A percentile compares a stretch with the other conserved stretches of the same genome.
These are phyloP conservation scores for Coix lacrymajobi DNA, from an alignment of 176 grass and related monocot genomes.

Conservation along the genomic window DNA sequence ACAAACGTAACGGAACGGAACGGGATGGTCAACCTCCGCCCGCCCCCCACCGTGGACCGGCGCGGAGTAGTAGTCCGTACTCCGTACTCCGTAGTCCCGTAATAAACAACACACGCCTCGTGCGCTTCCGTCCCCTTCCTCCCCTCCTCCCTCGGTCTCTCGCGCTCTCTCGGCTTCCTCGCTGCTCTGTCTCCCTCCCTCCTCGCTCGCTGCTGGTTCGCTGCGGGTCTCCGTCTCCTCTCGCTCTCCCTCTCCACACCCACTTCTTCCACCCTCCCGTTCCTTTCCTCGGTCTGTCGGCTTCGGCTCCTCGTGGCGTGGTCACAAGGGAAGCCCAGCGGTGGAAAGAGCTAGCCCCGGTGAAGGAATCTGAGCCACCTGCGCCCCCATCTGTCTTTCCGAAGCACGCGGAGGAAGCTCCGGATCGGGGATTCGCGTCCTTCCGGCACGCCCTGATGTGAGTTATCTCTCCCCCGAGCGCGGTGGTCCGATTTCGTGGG, in stretches of 20 bases:
- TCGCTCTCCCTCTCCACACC: not conserved
- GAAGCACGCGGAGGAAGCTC: not conserved
- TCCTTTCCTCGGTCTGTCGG: not conserved
- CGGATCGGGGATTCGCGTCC: not conserved
- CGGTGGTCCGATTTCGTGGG: not conserved
- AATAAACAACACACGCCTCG: slow-evolving; percentile 34
- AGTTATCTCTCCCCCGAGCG: not conserved
- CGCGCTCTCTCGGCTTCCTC: not conserved
- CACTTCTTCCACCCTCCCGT: not conserved
- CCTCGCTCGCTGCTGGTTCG: not conserved
- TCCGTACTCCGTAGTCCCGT: not conserved
- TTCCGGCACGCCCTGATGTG: not conserved
- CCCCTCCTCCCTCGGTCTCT: not conserved
- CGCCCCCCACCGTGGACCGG: not conserved
- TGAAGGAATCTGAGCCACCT: not conserved
- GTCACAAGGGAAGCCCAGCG: not conserved
- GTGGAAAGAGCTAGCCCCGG: not conserved
- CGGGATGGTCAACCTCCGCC: slow-evolving; percentile 26
- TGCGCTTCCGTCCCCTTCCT: not conserved
- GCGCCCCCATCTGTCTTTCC: not conserved
- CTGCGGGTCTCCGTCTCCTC: not conserved
- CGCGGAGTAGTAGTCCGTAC: not conserved
- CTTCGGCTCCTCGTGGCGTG: not conserved
- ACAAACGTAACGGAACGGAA: not conserved
- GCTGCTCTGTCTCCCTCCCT: not conserved